phyloP scores from a whole-genome alignment of 176 grass and related monocot genomes.

The Bromus sterilis region DNA sequence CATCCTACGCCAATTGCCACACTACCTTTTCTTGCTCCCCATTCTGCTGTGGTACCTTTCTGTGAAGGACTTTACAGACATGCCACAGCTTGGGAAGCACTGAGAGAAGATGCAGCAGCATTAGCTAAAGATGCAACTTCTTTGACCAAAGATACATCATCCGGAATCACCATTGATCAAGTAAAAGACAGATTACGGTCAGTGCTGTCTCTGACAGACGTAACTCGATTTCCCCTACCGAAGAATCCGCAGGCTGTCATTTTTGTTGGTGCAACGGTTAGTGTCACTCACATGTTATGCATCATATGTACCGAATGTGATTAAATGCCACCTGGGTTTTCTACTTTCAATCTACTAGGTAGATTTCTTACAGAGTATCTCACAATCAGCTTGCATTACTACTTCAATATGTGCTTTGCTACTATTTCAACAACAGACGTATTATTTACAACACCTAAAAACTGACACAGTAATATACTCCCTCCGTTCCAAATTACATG shows the following conservation, averaged over 20 bases:
- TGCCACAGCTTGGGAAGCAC: slow-evolving; percentile 77
- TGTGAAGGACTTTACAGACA: slow-evolving; percentile 81
- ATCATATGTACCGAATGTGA: not conserved
- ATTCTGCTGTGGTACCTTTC: slow-evolving; percentile 91
- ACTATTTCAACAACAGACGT: not conserved
- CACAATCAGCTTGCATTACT: not conserved
- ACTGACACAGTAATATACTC: too few species aligned
- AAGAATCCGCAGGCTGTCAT: slow-evolving; percentile 64
- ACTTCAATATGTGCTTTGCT: slow-evolving; percentile 5
- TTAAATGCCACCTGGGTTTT: not conserved
- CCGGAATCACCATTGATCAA: slow-evolving; percentile 50
- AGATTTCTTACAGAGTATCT: not conserved
- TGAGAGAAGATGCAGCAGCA: slow-evolving; percentile 72
- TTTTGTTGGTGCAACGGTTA: slow-evolving; percentile 70
- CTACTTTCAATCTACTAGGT: not conserved
- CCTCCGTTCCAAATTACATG: too few species aligned
- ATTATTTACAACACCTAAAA: not conserved
- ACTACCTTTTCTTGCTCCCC: slow-evolving; percentile 90
- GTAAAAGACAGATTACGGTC: slow-evolving; percentile 70
- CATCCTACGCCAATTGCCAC: slow-evolving; percentile 91
- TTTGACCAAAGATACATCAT: slow-evolving; percentile 18
- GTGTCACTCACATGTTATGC: not conserved
- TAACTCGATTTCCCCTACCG: slow-evolving; percentile 74
- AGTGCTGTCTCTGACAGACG: slow-evolving; percentile 84
- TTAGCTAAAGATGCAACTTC: slow-evolving; percentile 36